phyloP scores from a whole-genome alignment of 83 land plant genomes.

The Picea mariana region DNA sequence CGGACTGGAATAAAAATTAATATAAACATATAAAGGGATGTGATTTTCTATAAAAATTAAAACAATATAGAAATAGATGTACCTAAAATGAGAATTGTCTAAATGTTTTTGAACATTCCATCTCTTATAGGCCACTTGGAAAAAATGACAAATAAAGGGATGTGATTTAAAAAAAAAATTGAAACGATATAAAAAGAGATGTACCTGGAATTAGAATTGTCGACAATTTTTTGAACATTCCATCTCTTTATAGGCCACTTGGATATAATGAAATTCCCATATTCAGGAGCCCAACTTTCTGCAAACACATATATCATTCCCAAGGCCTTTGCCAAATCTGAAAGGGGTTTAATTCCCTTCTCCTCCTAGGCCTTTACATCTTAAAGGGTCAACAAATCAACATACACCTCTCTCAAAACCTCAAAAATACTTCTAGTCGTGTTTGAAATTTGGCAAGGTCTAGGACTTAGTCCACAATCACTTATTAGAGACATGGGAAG shows the following conservation, averaged over 20 bases:
- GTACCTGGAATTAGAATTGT: slow-evolving; percentile 81
- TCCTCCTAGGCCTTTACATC: slow-evolving; percentile 88
- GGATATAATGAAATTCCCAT: slow-evolving; percentile 81
- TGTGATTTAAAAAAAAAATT: no score
- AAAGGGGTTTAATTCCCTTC: slow-evolving; percentile 70
- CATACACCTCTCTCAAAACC: slow-evolving; percentile 69
- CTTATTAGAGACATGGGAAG: slow-evolving; percentile 5
- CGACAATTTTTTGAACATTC: slow-evolving; percentile 60
- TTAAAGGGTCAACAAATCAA: slow-evolving; percentile 75
- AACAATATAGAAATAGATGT: neutral
- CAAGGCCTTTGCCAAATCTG: slow-evolving; percentile 69
- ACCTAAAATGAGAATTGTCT: no score
- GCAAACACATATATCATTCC: slow-evolving; percentile 89
- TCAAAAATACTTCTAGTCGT: slow-evolving; percentile 53
- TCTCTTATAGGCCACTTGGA: no score
- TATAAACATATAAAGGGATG: no score
- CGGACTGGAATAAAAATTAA: no score
- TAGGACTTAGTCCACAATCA: neutral
- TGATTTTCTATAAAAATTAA: neutral
- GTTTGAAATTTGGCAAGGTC: slow-evolving; percentile 9
- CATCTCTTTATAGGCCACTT: slow-evolving; percentile 78
- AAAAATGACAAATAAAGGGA: no score
- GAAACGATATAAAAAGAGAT: neutral
- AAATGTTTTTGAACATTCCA: no score
- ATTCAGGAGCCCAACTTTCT: slow-evolving; percentile 93